phyloP scores from a whole-genome alignment of 2,329 filamentous ascomycete species.

The Paracamarosporium sp. region DNA sequence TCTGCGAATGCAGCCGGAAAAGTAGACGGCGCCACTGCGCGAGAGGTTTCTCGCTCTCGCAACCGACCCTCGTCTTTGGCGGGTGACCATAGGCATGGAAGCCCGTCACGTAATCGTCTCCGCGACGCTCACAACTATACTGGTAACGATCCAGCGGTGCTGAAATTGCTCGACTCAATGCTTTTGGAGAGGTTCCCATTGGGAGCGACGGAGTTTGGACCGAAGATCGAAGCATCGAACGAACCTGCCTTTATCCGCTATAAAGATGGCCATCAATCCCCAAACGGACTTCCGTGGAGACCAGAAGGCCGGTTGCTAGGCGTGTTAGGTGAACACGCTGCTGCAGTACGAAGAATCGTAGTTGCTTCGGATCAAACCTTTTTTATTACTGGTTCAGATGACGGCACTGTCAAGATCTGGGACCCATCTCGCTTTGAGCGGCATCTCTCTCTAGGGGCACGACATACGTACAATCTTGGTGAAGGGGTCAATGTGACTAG shows the following conservation, averaged over 20 bases:
- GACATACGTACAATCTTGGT: conserved; percentile 82
- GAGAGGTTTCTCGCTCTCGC: conserved; percentile 38
- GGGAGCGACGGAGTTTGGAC: conserved; percentile 74
- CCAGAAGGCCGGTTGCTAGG: conserved; percentile 85
- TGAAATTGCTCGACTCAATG: conserved; percentile 79
- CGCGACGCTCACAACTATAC: conserved; percentile 80
- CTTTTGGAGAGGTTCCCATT: conserved; percentile 71
- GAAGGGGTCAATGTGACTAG: conserved; percentile 76
- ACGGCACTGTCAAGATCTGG: conserved; percentile 92
- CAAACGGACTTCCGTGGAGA: conserved; percentile 72
- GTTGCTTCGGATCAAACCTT: conserved; percentile 91
- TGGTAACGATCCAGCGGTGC: conserved; percentile 72
- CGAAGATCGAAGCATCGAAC: conserved; percentile 74
- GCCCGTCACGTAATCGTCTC: conserved; percentile 54
- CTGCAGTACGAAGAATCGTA: conserved; percentile 79
- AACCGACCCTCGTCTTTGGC: conserved; percentile 37
- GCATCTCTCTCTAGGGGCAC: conserved; percentile 85
- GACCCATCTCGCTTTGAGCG: conserved; percentile 88
- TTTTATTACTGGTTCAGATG: conserved; percentile 92
- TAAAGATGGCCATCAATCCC: conserved; percentile 57
- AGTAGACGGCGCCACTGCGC: conserved; percentile 59
- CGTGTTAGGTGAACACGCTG: conserved; percentile 86
- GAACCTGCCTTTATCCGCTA: conserved; percentile 60
- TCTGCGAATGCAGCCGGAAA: conserved; percentile 70
- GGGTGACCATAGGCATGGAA: conserved; percentile 37